phyloP scores from a whole-genome alignment of 192 early-diverging fungal genomes.

The Globomyces pollinis-pini region DNA sequence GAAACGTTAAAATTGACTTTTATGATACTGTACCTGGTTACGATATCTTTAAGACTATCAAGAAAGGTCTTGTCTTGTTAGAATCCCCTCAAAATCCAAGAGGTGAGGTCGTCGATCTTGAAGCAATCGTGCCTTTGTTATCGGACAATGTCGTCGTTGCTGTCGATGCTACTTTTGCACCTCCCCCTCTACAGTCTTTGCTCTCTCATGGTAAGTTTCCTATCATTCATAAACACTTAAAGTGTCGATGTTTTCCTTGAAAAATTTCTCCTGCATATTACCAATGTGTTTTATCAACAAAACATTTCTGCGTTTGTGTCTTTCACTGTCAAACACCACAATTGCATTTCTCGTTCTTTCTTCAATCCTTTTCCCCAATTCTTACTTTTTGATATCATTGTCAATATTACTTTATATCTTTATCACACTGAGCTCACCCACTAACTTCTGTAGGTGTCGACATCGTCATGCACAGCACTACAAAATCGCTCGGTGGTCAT shows the following conservation, averaged over 20 bases:
- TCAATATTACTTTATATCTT: no score
- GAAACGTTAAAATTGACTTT: slow-evolving; percentile 8
- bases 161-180: slow-evolving; percentile 64
- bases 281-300: no score
- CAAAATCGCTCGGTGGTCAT: slow-evolving; percentile 70
- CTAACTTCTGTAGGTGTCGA: slow-evolving; percentile 44
- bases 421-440: no score
- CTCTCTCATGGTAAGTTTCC: slow-evolving; percentile 38
- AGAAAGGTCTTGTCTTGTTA: slow-evolving; percentile 53
- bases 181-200: slow-evolving; percentile 57
- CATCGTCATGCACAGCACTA: slow-evolving; percentile 59
- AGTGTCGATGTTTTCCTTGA: no score
- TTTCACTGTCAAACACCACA: no score
- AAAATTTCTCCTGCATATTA: no score
- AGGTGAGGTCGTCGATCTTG: slow-evolving; percentile 40
- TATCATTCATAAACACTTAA: no score
- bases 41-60: background rate
- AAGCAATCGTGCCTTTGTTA: background rate
- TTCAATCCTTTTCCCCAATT: no score
- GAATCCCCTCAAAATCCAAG: slow-evolving; percentile 57
- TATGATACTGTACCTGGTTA: slow-evolving; percentile 1
- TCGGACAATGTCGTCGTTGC: slow-evolving; percentile 44
- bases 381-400: background rate
- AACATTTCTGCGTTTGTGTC: no score
- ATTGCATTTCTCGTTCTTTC: no score